phyloP scores from a whole-genome alignment of 2,329 filamentous ascomycete genomes.

The Bipolaris victoriae region DNA sequence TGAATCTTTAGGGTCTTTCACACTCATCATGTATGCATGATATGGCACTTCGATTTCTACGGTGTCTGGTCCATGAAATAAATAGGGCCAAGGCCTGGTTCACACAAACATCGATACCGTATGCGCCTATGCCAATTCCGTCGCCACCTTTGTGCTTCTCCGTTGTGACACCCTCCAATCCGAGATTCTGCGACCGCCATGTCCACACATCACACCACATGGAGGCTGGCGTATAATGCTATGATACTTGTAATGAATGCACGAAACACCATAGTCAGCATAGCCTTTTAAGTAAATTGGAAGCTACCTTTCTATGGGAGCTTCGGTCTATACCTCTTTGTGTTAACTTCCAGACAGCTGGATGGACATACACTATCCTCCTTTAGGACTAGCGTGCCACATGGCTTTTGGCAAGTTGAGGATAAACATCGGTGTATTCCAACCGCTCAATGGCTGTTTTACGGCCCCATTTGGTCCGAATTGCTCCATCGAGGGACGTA shows the following conservation, averaged over 20 bases:
- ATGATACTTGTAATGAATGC: not conserved
- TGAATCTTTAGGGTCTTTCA: constrained; percentile 48
- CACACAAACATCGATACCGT: constrained; percentile 29
- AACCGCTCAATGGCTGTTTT: constrained; percentile 1
- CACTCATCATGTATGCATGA: constrained; percentile 48
- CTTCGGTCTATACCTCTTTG: not conserved
- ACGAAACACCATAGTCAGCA: too few relatives aligned
- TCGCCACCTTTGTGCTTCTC: not conserved
- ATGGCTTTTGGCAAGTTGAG: not conserved
- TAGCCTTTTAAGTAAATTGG: not conserved
- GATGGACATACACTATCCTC: not conserved
- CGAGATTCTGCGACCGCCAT: too few relatives aligned
- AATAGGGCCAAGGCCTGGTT: constrained; percentile 44
- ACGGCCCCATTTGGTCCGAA: not conserved
- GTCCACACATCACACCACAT: not conserved
- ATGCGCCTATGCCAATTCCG: constrained; percentile 5
- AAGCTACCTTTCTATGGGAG: not conserved
- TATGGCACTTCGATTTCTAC: constrained; percentile 47
- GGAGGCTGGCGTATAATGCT: too few relatives aligned
- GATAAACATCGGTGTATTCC: not conserved
- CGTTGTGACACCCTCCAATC: not conserved
- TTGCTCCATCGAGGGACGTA: not conserved
- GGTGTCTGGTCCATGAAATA: constrained; percentile 48
- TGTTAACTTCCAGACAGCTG: not conserved
- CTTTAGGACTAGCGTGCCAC: not conserved